Percentiles rank a stretch among this genome's conserved stretches.
These are phyloP conservation scores for Xylariaceae sp. DNA, from an alignment of 2,329 filamentous ascomycete genomes.

Conservation along the genomic window DNA sequence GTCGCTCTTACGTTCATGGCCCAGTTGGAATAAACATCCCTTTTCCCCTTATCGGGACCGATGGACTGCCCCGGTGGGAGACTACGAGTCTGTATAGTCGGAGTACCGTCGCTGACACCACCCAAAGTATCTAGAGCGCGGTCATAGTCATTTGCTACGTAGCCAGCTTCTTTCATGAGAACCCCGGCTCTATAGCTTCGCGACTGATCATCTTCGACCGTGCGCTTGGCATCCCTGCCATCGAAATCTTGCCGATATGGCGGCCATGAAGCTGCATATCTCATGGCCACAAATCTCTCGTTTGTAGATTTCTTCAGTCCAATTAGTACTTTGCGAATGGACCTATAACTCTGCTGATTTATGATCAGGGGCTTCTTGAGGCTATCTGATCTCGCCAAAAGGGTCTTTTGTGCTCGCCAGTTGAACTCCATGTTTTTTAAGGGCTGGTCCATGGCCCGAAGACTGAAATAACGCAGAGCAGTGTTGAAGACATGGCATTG, in stretches of 20 bases:
- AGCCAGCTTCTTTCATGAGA: conserved; percentile 55
- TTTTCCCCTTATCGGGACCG: conserved; percentile 17
- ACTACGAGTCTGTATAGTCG: conserved; percentile 53
- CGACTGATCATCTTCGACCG: conserved; percentile 50
- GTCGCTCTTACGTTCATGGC: conserved; percentile 55
- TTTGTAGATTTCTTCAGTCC: conserved; percentile 48
- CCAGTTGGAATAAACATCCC: conserved; percentile 44
- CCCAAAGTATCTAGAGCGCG: conserved; percentile 48
- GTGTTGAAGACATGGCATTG: conserved; percentile 39
- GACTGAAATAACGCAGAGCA: conserved; percentile 35
- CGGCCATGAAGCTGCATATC: conserved; percentile 54
- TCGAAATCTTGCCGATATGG: conserved; percentile 56
- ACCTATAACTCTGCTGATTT: conserved; percentile 47
- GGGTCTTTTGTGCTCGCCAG: conserved; percentile 54
- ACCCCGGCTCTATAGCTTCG: conserved; percentile 50
- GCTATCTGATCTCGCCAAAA: conserved; percentile 49
- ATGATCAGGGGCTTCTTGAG: conserved; percentile 49
- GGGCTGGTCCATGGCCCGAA: conserved; percentile 31
- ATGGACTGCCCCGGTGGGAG: conserved; percentile 32
- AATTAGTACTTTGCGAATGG: conserved; percentile 51
- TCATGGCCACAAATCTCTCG: conserved; percentile 46
- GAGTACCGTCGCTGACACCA: conserved; percentile 47
- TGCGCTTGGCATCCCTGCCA: conserved; percentile 54
- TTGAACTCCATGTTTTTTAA: conserved; percentile 41
- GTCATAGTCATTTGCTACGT: conserved; percentile 44